These are phyloP conservation scores for Taiwanofungus camphoratus DNA, from an alignment of 1,284 basidiomycete genomes.

Conservation along the genomic window DNA sequence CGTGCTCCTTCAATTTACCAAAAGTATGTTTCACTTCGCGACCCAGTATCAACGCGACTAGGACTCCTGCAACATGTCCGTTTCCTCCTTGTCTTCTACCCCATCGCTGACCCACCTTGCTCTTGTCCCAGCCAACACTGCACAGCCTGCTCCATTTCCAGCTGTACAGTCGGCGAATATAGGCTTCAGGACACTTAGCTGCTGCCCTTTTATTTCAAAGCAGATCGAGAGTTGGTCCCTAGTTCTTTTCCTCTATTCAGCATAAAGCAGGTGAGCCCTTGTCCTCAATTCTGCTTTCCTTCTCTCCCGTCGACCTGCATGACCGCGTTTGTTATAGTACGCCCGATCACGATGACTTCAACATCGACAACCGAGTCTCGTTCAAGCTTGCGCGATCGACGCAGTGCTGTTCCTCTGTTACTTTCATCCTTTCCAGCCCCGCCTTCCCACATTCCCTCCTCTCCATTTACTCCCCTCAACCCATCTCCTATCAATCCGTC, in stretches of 20 bases:
- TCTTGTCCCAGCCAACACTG: too few species aligned
- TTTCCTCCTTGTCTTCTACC: not conserved
- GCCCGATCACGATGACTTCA: conserved; percentile 18
- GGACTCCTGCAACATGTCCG: not conserved
- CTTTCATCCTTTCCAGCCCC: conserved; percentile 48
- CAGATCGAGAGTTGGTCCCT: not conserved
- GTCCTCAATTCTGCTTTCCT: conserved; percentile 2
- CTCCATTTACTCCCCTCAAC: conserved; percentile 22
- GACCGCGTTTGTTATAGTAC: not conserved
- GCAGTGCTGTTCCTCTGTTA: conserved; percentile 32
- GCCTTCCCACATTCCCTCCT: conserved; percentile 43
- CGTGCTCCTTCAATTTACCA: conserved; percentile 1
- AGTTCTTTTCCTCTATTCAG: not conserved
- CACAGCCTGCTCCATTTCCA: too few species aligned
- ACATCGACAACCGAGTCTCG: conserved; percentile 18
- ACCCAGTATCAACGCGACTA: not conserved
- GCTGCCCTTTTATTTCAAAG: not conserved
- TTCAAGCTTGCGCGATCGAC: conserved; percentile 15
- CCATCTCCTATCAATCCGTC: conserved; percentile 11
- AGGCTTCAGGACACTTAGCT: too few species aligned
- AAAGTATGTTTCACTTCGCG: not conserved
- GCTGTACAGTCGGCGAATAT: too few species aligned
- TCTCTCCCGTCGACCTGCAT: too few species aligned
- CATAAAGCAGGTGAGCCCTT: not conserved
- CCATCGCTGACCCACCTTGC: not conserved